These are phyloP conservation scores for Euphrasia confusa DNA, from an alignment of 257 asterid species.

Conservation along the genomic window DNA sequence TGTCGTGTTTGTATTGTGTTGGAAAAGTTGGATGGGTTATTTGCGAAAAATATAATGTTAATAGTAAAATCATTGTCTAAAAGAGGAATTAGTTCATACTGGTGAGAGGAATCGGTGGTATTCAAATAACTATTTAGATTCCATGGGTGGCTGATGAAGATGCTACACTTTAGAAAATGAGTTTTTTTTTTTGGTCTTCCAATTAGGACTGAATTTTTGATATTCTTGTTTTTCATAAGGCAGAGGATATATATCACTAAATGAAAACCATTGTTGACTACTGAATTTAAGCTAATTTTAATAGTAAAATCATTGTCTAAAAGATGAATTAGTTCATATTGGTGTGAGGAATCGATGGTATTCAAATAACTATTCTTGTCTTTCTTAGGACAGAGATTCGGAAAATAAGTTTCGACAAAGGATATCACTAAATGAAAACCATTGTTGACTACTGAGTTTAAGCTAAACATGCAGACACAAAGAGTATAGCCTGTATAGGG, in stretches of 20 bases:
- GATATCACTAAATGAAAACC: constrained; percentile 1
- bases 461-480: not conserved
- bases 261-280: not conserved
- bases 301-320: too few species aligned
- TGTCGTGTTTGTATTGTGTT: too few species aligned
- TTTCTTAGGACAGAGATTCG: not conserved
- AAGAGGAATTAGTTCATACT: too few species aligned
- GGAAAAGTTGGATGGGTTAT: too few species aligned
- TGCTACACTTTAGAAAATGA: not conserved
- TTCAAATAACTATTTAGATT: not conserved
- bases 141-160: not conserved
- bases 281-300: not conserved
- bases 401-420: constrained; percentile 7
- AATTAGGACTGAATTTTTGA: too few species aligned
- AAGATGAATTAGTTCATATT: too few species aligned
- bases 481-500: constrained; percentile 2
- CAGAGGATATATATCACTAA: too few species aligned
- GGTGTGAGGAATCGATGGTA: not conserved
- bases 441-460: not conserved
- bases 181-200: too few species aligned
- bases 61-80: not conserved
- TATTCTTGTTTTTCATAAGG: too few species aligned
- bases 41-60: not conserved
- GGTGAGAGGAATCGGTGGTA: not conserved
- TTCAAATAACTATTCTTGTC: constrained; percentile 3